Percentiles rank a stretch among this genome's conserved stretches.
Conservation (phyloP, 257 asterid genomes). For the Capsicum baccatum region DNA sequence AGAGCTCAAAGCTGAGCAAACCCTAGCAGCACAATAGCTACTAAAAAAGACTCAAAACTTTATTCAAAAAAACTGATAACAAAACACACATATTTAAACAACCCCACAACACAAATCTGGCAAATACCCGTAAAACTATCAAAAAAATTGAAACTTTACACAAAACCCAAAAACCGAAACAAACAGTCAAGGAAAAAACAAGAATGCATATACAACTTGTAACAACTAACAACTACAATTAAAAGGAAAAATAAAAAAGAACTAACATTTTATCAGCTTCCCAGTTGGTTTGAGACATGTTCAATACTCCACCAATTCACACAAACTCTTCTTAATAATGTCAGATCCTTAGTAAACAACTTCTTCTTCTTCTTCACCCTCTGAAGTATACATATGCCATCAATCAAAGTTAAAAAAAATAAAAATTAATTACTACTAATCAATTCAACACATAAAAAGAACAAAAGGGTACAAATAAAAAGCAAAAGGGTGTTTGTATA, state of each 20-base stretch:
- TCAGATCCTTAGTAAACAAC: conserved; percentile 49
- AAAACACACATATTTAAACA: conserved; percentile 29
- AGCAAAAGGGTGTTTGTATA: conserved; percentile 9
- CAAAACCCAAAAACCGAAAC: conserved; percentile 25
- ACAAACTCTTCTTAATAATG: conserved; percentile 34
- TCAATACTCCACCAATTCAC: conserved; percentile 38
- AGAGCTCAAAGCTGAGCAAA: neutral
- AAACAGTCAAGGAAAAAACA: neutral
- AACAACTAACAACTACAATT: neutral
- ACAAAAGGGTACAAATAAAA: conserved; percentile 6
- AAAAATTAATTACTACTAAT: neutral
- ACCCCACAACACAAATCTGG: conserved; percentile 41
- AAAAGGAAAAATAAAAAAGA: neutral
- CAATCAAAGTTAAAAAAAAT: conserved; percentile 21
- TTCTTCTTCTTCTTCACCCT: conserved; percentile 37
- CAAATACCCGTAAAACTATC: conserved; percentile 31
- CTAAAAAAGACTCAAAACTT: neutral
- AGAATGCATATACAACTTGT: neutral
- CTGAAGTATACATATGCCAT: conserved; percentile 28
- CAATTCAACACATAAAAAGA: neutral
- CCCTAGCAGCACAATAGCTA: conserved; percentile 29
- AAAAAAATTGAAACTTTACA: conserved; percentile 26
- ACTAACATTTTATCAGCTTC: conserved; percentile 97
- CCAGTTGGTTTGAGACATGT: conserved; percentile 98
- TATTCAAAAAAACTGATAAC: neutral